Conservation (phyloP, 805 yeast species). For the Yarrowia keelungensis region DNA sequence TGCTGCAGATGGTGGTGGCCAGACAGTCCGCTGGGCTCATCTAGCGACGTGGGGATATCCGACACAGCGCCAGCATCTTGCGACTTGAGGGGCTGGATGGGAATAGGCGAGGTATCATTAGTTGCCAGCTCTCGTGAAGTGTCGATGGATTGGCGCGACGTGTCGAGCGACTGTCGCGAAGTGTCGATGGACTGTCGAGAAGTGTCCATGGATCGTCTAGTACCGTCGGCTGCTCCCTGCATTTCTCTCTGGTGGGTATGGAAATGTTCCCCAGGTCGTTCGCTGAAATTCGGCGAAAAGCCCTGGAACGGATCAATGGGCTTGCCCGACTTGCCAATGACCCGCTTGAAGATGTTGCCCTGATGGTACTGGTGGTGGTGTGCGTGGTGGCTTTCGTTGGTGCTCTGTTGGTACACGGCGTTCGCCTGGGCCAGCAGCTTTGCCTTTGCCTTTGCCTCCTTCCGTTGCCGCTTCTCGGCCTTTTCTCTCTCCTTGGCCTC, state of each 20-base stretch:
- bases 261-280: slow-evolving; percentile 18
- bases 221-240: slow-evolving; percentile 8
- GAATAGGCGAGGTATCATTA: slow-evolving; percentile 22
- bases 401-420: slow-evolving; percentile 22
- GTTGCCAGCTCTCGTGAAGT: slow-evolving; percentile 9
- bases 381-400: slow-evolving; percentile 15
- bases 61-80: slow-evolving; percentile 20
- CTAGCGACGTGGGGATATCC: slow-evolving; percentile 11
- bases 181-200: slow-evolving; percentile 2
- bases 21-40: slow-evolving; percentile 5
- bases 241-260: slow-evolving; percentile 26
- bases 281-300: slow-evolving; percentile 34
- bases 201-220: not conserved
- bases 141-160: slow-evolving; percentile 6
- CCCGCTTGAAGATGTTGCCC: slow-evolving; percentile 28
- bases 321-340: slow-evolving; percentile 26
- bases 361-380: slow-evolving; percentile 27
- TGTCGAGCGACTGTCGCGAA: not conserved
- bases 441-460: slow-evolving; percentile 31
- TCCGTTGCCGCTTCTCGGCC: slow-evolving; percentile 24
- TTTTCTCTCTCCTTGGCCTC: slow-evolving; percentile 30
- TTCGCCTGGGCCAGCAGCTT: slow-evolving; percentile 31
- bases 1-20: slow-evolving; percentile 2
- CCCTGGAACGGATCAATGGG: slow-evolving; percentile 39
- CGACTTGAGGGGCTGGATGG: slow-evolving; percentile 20